phyloP scores from a whole-genome alignment of 2,329 filamentous ascomycete species.

The Penicillium crustosum region DNA sequence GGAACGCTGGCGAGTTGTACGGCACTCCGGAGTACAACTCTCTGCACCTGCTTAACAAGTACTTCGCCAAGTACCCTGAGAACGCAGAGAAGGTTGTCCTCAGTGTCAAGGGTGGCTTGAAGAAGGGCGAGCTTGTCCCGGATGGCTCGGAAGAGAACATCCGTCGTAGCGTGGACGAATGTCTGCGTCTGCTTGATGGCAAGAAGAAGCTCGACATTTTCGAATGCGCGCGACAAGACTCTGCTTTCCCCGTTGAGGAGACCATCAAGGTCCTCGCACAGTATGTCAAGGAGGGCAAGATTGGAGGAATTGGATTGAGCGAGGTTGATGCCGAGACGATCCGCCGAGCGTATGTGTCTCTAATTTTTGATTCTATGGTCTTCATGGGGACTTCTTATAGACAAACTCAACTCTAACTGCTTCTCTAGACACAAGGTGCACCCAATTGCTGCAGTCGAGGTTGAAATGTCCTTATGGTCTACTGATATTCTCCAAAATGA shows the following conservation, averaged over 20 bases:
- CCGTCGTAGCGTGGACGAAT: conserved; percentile 59
- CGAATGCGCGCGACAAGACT: conserved; percentile 59
- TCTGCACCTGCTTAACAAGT: conserved; percentile 59
- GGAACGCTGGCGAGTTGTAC: conserved; percentile 68
- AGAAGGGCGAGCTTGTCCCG: conserved; percentile 38
- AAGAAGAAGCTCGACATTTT: conserved; percentile 63
- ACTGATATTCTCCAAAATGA: conserved; percentile 60
- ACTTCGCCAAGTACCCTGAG: conserved; percentile 64
- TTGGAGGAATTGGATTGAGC: conserved; percentile 46
- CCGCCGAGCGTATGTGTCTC: conserved; percentile 37
- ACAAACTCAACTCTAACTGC: conserved; percentile 33
- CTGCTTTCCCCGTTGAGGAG: conserved; percentile 50
- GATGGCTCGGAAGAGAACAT: conserved; percentile 57
- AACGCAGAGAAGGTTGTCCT: conserved; percentile 63
- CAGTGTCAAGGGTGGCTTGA: conserved; percentile 60
- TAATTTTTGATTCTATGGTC: background rate
- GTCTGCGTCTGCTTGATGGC: conserved; percentile 54
- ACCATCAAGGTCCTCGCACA: conserved; percentile 42
- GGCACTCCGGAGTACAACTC: conserved; percentile 59
- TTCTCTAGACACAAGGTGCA: conserved; percentile 48
- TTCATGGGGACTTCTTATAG: background rate
- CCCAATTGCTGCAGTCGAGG: conserved; percentile 60
- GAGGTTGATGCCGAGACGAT: conserved; percentile 49
- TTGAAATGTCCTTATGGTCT: conserved; percentile 59
- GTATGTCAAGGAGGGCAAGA: conserved; percentile 45